Conservation (phyloP, 2,329 filamentous ascomycete species). For the Cladophialophora carrionii region DNA sequence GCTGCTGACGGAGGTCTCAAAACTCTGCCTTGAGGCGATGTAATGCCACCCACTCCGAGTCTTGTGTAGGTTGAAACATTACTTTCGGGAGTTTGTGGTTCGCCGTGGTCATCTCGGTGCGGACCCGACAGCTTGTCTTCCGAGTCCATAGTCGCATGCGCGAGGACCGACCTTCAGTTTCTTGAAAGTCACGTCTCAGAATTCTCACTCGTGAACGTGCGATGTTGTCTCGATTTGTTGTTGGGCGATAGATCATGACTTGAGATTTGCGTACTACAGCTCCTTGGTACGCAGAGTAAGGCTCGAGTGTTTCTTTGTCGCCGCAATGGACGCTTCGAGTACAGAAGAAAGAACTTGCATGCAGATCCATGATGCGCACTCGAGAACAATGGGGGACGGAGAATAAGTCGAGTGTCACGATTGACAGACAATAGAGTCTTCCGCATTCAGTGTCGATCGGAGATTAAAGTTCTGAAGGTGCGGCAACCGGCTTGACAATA, state of each 20-base stretch:
- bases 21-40: constrained; percentile 11
- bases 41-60: constrained; percentile 10
- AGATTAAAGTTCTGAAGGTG: background rate
- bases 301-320: background rate
- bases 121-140: background rate
- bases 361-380: background rate
- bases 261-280: background rate
- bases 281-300: background rate
- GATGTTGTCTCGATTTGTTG: background rate
- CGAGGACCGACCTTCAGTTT: background rate
- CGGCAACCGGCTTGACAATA: background rate
- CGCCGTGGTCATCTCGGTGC: background rate
- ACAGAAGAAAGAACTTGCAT: constrained; percentile 2
- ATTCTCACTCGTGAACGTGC: background rate
- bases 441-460: constrained; percentile 8
- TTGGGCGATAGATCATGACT: background rate
- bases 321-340: background rate
- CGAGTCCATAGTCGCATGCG: background rate
- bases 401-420: constrained; percentile 7
- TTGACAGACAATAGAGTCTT: constrained; percentile 3
- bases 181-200: background rate
- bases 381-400: constrained; percentile 2
- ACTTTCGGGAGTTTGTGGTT: constrained; percentile 3
- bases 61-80: background rate
- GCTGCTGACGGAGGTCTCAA: constrained; percentile 14